These are phyloP conservation scores for Lachnellula arida DNA, from an alignment of 2,329 filamentous ascomycete genomes.

Conservation along the genomic window DNA sequence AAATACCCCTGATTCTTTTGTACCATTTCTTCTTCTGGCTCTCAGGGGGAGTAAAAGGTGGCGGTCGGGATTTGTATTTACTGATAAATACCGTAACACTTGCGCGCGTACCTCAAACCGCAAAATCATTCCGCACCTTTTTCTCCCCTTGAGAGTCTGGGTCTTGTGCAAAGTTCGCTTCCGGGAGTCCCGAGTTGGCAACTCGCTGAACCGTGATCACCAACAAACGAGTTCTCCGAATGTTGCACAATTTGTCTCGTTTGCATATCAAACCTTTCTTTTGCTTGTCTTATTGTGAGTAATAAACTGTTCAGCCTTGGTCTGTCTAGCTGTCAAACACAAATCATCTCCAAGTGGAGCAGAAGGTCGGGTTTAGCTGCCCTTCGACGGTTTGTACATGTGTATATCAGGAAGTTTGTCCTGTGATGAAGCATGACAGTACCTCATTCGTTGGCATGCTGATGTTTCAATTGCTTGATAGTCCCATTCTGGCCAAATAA, in stretches of 20 bases:
- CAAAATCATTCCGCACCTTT: too few relatives aligned
- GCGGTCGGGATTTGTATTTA: too few relatives aligned
- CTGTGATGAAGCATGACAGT: background rate
- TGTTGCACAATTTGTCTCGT: constrained; percentile 10
- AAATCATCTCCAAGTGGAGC: background rate
- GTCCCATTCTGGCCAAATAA: background rate
- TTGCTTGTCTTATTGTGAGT: background rate
- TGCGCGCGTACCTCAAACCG: too few relatives aligned
- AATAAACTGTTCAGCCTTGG: background rate
- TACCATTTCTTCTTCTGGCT: background rate
- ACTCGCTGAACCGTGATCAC: background rate
- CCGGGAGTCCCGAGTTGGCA: background rate
- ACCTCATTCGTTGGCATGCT: background rate
- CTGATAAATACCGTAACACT: too few relatives aligned
- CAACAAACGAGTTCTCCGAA: constrained; percentile 5
- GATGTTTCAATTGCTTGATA: background rate
- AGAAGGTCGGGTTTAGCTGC: background rate
- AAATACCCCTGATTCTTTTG: background rate
- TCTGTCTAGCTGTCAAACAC: background rate
- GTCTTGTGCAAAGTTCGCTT: background rate
- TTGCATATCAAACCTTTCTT: constrained; percentile 11
- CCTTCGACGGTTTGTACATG: background rate
- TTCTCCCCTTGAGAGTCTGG: too few relatives aligned
- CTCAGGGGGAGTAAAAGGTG: too few relatives aligned
- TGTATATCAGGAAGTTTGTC: background rate